Evolutionary conservation across 805 yeast species (phyloP).

Genomic region (Lipomyces orientalis): DNA sequence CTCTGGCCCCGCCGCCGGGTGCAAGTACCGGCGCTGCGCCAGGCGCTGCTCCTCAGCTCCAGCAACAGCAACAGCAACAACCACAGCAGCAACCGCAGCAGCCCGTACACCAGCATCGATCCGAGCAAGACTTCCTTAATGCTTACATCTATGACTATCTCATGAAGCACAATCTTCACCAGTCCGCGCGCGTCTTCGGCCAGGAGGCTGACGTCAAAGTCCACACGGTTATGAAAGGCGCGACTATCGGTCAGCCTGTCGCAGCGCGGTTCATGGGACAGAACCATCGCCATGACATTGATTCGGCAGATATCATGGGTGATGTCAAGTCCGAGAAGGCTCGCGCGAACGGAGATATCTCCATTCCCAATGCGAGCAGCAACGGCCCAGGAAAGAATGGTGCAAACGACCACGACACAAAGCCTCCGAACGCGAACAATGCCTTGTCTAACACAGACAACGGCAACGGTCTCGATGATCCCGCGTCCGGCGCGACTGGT

Average conservation of each 20-base stretch:
- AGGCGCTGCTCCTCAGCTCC: slow-evolving; percentile 25
- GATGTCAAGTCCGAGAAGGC: slow-evolving; percentile 15
- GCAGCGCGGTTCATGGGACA: slow-evolving; percentile 25
- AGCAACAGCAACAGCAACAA: slow-evolving; percentile 22
- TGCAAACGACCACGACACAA: slow-evolving; percentile 7
- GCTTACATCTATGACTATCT: slow-evolving; percentile 88
- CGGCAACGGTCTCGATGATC: slow-evolving; percentile 2
- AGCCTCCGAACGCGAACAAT: slow-evolving; percentile 7
- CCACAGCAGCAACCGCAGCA: slow-evolving; percentile 31
- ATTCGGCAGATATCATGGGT: slow-evolving; percentile 30
- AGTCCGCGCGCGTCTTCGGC: slow-evolving; percentile 75
- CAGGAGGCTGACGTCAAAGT: slow-evolving; percentile 70
- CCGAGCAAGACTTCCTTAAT: slow-evolving; percentile 53
- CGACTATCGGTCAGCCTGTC: slow-evolving; percentile 45
- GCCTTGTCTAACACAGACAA: background rate
- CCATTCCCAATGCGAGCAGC: background rate
- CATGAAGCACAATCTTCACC: slow-evolving; percentile 70
- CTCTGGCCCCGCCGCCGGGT: slow-evolving; percentile 27
- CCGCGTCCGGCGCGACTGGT: slow-evolving; percentile 1
- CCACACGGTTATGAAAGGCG: slow-evolving; percentile 48
- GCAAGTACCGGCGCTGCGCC: slow-evolving; percentile 17
- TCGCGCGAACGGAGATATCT: slow-evolving; percentile 8
- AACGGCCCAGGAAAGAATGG: background rate
- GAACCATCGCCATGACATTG: slow-evolving; percentile 2
- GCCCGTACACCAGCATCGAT: slow-evolving; percentile 25